These are phyloP conservation scores for Alternaria rosae DNA, from an alignment of 2,329 filamentous ascomycete genomes.

Conservation along the genomic window DNA sequence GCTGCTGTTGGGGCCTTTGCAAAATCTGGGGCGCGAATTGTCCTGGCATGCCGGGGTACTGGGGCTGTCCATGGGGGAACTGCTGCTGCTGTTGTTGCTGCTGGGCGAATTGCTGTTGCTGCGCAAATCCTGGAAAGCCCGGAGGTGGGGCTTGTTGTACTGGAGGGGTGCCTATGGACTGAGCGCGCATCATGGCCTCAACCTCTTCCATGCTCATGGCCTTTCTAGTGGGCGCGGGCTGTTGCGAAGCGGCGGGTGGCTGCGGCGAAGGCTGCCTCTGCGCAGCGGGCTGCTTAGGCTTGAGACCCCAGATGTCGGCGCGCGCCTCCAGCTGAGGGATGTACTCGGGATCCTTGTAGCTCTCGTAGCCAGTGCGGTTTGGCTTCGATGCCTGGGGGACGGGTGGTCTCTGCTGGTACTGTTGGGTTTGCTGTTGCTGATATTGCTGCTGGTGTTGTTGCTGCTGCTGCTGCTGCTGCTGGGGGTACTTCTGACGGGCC, in stretches of 20 bases:
- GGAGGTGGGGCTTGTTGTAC: conserved; percentile 39
- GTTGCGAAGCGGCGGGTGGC: conserved; percentile 24
- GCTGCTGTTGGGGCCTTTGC: conserved; percentile 55
- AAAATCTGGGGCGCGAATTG: conserved; percentile 59
- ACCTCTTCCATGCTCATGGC: conserved; percentile 97
- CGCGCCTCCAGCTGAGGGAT: conserved; percentile 92
- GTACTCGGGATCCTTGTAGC: conserved; percentile 83
- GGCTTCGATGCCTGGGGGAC: conserved; percentile 63
- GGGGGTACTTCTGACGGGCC: conserved; percentile 69
- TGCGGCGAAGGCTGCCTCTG: conserved; percentile 37
- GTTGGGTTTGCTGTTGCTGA: conserved; percentile 7
- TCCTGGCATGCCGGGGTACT: conserved; percentile 46
- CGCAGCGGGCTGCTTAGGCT: conserved; percentile 63
- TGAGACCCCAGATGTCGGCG: conserved; percentile 88
- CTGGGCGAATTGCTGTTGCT: conserved; percentile 24
- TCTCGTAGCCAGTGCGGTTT: conserved; percentile 85
- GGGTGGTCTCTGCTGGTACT: conserved; percentile 49
- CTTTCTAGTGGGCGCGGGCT: conserved; percentile 63
- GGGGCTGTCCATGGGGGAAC: conserved; percentile 39
- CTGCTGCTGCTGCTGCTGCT: conserved; percentile 38
- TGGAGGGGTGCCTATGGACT: conserved; percentile 58
- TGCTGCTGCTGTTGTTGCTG: conserved; percentile 29
- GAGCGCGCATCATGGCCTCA: conserved; percentile 86
- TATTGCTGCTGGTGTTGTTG: conserved; percentile 36
- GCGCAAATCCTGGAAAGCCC: conserved; percentile 19